phyloP scores from a whole-genome alignment of 2,329 filamentous ascomycete genomes.

The Paracoccidioides lutzii region DNA sequence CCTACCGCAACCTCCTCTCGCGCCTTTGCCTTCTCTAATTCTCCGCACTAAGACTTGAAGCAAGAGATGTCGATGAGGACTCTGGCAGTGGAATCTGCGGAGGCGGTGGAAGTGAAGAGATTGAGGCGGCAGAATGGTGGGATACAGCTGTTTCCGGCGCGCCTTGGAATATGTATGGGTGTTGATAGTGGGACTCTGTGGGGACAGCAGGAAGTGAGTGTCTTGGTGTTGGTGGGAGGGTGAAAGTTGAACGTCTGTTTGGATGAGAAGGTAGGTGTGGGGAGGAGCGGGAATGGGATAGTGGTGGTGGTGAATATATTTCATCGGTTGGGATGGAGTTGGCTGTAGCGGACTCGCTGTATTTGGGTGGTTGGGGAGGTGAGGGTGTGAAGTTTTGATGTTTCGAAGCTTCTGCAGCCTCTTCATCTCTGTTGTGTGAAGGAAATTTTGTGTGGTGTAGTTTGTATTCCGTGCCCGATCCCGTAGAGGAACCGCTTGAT shows the following conservation, averaged over 20 bases:
- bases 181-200: background rate
- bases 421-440: conserved; percentile 6
- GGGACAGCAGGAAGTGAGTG: background rate
- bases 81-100: background rate
- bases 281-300: background rate
- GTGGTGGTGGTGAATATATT: background rate
- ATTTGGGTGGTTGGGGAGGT: background rate
- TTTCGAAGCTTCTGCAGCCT: background rate
- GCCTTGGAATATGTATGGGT: background rate
- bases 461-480: background rate
- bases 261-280: background rate
- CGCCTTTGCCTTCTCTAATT: background rate
- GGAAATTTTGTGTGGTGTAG: background rate
- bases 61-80: background rate
- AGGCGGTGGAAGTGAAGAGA: background rate
- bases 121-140: background rate
- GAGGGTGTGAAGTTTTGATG: background rate
- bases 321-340: background rate
- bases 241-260: background rate
- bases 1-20: background rate
- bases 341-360: background rate
- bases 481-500: background rate
- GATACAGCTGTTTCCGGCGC: background rate
- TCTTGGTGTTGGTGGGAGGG: background rate
- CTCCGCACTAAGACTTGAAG: background rate